These are phyloP conservation scores for Ceriops decandra DNA, from an alignment of 345 rosid species.

Conservation along the genomic window DNA sequence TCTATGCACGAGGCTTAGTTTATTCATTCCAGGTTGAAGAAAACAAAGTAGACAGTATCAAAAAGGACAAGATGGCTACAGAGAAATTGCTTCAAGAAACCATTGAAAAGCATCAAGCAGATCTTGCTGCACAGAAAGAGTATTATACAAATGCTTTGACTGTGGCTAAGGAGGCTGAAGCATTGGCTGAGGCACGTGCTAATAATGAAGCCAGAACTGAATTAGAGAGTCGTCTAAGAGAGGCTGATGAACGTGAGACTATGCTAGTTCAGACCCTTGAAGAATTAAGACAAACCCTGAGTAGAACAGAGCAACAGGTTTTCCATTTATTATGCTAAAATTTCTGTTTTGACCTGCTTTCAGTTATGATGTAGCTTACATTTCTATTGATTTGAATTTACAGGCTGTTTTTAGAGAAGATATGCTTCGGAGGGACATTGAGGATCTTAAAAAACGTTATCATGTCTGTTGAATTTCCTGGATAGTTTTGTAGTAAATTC, in stretches of 20 bases:
- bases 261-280: constrained; percentile 94
- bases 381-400: constrained; percentile 20
- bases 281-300: constrained; percentile 88
- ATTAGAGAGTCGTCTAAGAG: constrained; percentile 78
- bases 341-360: constrained; percentile 13
- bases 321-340: constrained; percentile 15
- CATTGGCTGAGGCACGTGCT: constrained; percentile 84
- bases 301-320: constrained; percentile 96
- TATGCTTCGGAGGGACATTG: constrained; percentile 67
- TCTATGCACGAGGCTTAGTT: constrained; percentile 12
- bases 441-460: constrained; percentile 89
- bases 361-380: constrained; percentile 5
- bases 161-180: constrained; percentile 95
- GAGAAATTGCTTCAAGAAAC: constrained; percentile 95
- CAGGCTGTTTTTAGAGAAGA: constrained; percentile 87
- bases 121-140: constrained; percentile 76
- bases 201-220: constrained; percentile 88
- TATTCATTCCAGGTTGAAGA: constrained; percentile 74
- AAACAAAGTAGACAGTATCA: constrained; percentile 87
- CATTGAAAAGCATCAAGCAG: constrained; percentile 87
- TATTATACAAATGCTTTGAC: constrained; percentile 77
- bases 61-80: constrained; percentile 86
- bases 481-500: constrained; percentile 1
- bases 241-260: constrained; percentile 89
- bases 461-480: constrained; percentile 47